Conservation (phyloP, 176 grass and related monocot genomes). For the Luzula sylvatica region DNA sequence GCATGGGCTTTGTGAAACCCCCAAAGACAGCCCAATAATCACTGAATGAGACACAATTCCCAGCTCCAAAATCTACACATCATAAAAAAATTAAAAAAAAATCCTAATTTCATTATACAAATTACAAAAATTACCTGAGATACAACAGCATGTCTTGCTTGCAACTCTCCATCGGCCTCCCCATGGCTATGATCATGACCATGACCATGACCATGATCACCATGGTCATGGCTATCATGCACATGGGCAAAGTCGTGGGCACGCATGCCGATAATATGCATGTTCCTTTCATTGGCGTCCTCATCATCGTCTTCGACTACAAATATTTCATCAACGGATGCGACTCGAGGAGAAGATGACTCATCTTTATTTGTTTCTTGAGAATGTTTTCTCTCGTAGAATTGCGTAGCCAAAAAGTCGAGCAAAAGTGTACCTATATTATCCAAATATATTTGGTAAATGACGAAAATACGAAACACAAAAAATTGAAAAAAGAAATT, state of each 20-base stretch:
- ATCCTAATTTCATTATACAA: too few species aligned
- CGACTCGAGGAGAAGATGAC: slow-evolving; percentile 4
- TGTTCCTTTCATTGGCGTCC: slow-evolving; percentile 14
- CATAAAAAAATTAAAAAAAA: too few species aligned
- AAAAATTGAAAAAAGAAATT: background rate
- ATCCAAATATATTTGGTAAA: background rate
- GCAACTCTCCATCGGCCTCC: slow-evolving; percentile 20
- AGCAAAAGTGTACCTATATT: slow-evolving; percentile 38
- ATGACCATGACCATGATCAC: slow-evolving; percentile 20
- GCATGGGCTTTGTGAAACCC: slow-evolving; percentile 65
- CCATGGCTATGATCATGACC: background rate
- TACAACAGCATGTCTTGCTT: slow-evolving; percentile 41
- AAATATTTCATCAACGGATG: background rate
- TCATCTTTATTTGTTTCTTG: slow-evolving; percentile 9
- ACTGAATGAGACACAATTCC: slow-evolving; percentile 85
- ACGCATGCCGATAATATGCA: slow-evolving; percentile 58
- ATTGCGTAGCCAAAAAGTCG: slow-evolving; percentile 58
- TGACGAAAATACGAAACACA: background rate
- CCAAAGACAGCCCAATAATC: slow-evolving; percentile 69
- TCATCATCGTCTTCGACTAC: background rate
- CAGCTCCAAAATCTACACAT: slow-evolving; percentile 64
- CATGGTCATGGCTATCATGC: slow-evolving; percentile 22
- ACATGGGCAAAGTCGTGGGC: slow-evolving; percentile 39
- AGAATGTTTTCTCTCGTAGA: slow-evolving; percentile 47
- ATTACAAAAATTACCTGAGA: slow-evolving; percentile 36